Conservation (phyloP, 1,284 basidiomycete genomes). For the Filobasidium uniguttulatum region DNA sequence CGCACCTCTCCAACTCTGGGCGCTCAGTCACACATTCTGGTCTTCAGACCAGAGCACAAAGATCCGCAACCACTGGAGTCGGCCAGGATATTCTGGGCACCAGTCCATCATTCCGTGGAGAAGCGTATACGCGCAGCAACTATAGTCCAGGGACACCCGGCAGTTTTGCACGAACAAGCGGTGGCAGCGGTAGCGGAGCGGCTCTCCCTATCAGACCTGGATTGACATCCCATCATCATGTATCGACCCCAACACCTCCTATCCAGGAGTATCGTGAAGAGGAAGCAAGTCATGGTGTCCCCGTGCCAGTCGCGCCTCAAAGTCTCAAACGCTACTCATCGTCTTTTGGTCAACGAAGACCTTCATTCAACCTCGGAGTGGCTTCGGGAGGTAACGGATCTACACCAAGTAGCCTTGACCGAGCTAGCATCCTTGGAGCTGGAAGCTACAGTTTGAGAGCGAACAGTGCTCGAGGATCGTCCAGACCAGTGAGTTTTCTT, state of each 20-base stretch:
- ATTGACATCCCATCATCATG: constrained; percentile 20
- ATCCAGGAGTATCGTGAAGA: constrained; percentile 18
- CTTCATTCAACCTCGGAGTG: neutral
- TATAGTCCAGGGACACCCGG: constrained; percentile 5
- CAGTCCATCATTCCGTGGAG: constrained; percentile 18
- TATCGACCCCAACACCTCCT: constrained; percentile 25
- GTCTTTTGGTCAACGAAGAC: constrained; percentile 19
- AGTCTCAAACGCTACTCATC: constrained; percentile 30
- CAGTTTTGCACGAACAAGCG: neutral
- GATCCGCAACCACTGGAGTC: constrained; percentile 25
- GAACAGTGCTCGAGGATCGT: constrained; percentile 14
- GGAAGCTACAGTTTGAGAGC: constrained; percentile 20
- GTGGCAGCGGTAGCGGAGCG: constrained; percentile 10
- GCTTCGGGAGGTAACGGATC: constrained; percentile 13
- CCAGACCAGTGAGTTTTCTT: neutral
- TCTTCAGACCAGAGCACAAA: no score
- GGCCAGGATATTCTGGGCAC: constrained; percentile 18
- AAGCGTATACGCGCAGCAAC: constrained; percentile 23
- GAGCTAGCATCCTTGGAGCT: constrained; percentile 12
- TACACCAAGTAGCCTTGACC: constrained; percentile 14
- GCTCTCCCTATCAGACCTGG: constrained; percentile 14
- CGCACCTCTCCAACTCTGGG: constrained; percentile 34
- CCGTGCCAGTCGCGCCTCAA: constrained; percentile 14
- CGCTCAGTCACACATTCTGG: constrained; percentile 34
- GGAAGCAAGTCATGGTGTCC: constrained; percentile 8